A percentile compares a stretch with the other conserved stretches of the same genome.
Conservation (phyloP, 1,284 basidiomycete genomes). For the Naganishia albida region DNA sequence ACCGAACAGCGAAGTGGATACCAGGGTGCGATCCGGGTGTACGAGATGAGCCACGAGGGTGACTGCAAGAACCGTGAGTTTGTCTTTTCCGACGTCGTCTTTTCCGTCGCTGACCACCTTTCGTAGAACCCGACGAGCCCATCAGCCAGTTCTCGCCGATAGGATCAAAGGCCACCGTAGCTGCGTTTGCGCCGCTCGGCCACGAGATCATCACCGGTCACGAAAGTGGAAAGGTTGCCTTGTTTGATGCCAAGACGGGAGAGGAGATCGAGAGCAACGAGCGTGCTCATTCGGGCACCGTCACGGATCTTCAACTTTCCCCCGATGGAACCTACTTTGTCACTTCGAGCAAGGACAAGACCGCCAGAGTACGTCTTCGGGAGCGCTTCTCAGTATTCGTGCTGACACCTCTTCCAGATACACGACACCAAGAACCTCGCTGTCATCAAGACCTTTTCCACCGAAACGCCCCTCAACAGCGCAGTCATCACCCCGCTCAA, state of each 20-base stretch:
- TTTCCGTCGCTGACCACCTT: background rate
- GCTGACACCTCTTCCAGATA: slow-evolving; percentile 60
- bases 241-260: slow-evolving; percentile 85
- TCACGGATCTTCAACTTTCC: slow-evolving; percentile 87
- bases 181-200: slow-evolving; percentile 80
- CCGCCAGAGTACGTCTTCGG: slow-evolving; percentile 69
- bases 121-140: slow-evolving; percentile 74
- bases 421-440: slow-evolving; percentile 85
- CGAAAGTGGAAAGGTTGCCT: slow-evolving; percentile 90
- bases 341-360: slow-evolving; percentile 96
- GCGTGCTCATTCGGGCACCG: slow-evolving; percentile 73
- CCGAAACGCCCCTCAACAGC: slow-evolving; percentile 94
- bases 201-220: slow-evolving; percentile 88
- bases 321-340: slow-evolving; percentile 92
- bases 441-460: slow-evolving; percentile 89
- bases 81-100: background rate
- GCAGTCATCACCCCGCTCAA: slow-evolving; percentile 80
- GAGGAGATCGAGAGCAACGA: slow-evolving; percentile 74
- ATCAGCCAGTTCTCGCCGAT: slow-evolving; percentile 78
- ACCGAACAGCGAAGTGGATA: slow-evolving; percentile 96
- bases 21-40: slow-evolving; percentile 70
- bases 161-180: slow-evolving; percentile 92
- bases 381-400: background rate
- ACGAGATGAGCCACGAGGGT: slow-evolving; percentile 77
- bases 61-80: slow-evolving; percentile 72